Conservation (phyloP, 2,329 filamentous ascomycete genomes). For the Penicillium sp. region DNA sequence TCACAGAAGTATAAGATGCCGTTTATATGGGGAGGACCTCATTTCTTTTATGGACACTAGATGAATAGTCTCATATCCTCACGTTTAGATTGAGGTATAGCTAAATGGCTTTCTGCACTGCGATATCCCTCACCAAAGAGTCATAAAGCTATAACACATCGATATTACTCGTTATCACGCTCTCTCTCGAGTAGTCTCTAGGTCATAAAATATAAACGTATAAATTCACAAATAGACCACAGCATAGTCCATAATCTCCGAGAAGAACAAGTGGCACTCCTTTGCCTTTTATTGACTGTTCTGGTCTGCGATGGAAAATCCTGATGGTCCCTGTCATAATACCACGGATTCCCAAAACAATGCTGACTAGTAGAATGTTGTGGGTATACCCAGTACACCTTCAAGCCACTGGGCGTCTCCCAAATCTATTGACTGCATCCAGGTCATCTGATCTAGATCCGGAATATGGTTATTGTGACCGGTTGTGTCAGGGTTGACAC, state of each 20-base stretch:
- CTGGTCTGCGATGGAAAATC: background rate
- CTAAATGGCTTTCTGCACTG: background rate
- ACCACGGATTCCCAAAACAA: background rate
- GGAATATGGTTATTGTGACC: constrained; percentile 15
- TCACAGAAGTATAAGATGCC: background rate
- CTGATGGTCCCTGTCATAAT: background rate
- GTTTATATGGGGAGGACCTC: background rate
- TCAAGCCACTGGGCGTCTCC: constrained; percentile 30
- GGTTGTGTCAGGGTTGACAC: constrained; percentile 3
- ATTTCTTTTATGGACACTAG: background rate
- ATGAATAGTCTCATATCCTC: background rate
- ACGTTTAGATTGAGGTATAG: background rate
- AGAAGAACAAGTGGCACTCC: background rate
- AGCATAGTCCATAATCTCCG: background rate
- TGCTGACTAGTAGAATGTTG: constrained; percentile 34
- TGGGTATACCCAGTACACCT: constrained; percentile 20
- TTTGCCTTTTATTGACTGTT: background rate
- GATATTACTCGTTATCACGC: background rate
- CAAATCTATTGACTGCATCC: constrained; percentile 34
- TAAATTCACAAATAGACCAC: background rate
- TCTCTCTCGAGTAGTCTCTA: background rate
- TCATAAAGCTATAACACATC: background rate
- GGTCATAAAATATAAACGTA: background rate
- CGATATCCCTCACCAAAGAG: background rate
- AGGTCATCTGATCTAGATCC: constrained; percentile 29